A percentile compares a stretch with the other conserved stretches of the same genome.
These are phyloP conservation scores for Ascochyta viciae-villosae DNA, from an alignment of 2,329 filamentous ascomycete species.

Conservation along the genomic window DNA sequence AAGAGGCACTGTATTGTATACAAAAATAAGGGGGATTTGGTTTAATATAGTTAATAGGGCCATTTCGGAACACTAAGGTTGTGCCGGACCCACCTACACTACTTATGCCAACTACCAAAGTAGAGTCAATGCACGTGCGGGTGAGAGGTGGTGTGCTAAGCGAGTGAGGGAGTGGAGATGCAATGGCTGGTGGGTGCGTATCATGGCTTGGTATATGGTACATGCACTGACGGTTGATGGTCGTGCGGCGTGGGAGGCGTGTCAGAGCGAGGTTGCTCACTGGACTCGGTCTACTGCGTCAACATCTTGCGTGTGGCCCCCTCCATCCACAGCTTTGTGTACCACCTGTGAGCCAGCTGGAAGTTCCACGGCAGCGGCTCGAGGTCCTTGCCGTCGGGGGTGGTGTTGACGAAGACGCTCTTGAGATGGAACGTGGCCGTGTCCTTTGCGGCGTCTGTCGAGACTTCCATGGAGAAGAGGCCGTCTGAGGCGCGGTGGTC, in stretches of 20 bases:
- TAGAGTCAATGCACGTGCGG: no score
- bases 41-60: no score
- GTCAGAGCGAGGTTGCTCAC: background rate
- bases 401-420: slow-evolving; percentile 50
- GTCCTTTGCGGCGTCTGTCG: slow-evolving; percentile 44
- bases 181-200: no score
- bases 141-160: no score
- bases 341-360: slow-evolving; percentile 44
- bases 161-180: no score
- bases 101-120: no score
- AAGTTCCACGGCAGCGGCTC: slow-evolving; percentile 40
- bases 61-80: no score
- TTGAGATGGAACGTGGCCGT: slow-evolving; percentile 50
- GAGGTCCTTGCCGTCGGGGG: slow-evolving; percentile 40
- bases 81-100: no score
- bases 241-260: no score
- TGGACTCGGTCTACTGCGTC: background rate
- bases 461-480: slow-evolving; percentile 50
- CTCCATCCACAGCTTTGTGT: slow-evolving; percentile 53
- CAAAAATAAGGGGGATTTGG: no score
- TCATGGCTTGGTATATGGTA: background rate
- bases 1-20: no score
- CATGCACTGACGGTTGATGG: background rate
- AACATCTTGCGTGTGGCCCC: slow-evolving; percentile 48
- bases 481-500: slow-evolving; percentile 45